Percentiles rank a stretch among this genome's conserved stretches.
These are phyloP conservation scores for Colletotrichum sansevieriae DNA, from an alignment of 2,329 filamentous ascomycete genomes.

Conservation along the genomic window DNA sequence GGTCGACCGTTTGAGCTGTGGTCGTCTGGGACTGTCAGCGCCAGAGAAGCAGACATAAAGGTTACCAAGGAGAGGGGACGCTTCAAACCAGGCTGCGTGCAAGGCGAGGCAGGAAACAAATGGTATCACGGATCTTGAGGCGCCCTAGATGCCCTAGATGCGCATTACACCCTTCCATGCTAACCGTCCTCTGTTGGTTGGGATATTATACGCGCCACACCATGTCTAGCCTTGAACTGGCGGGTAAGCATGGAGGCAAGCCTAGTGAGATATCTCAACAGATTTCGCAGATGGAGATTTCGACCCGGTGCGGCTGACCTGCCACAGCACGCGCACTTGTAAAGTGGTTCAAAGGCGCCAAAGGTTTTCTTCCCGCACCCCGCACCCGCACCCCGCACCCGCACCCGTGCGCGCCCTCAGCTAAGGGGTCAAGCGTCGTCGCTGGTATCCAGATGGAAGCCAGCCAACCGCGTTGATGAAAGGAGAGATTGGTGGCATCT, in stretches of 20 bases:
- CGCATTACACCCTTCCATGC: background rate
- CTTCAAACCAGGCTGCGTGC: background rate
- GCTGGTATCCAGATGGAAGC: slow-evolving; percentile 17
- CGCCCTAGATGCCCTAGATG: background rate
- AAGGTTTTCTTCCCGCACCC: background rate
- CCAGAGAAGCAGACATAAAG: too few relatives aligned
- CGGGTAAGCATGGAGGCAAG: too few relatives aligned
- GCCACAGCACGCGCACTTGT: background rate
- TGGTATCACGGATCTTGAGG: background rate
- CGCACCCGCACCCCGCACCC: background rate
- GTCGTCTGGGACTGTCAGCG: background rate
- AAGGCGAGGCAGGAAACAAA: slow-evolving; percentile 1
- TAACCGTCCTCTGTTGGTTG: background rate
- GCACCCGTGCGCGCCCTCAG: background rate
- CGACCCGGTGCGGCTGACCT: slow-evolving; percentile 1
- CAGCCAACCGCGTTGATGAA: slow-evolving; percentile 6
- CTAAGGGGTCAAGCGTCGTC: slow-evolving; percentile 11
- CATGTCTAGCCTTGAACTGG: background rate
- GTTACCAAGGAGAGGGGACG: background rate
- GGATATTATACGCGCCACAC: slow-evolving; percentile 3
- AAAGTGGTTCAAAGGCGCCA: background rate
- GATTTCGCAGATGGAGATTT: too few relatives aligned
- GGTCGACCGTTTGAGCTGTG: slow-evolving; percentile 28
- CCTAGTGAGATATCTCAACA: too few relatives aligned
- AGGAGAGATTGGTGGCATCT: background rate